phyloP scores from a whole-genome alignment of 2,329 filamentous ascomycete genomes.

The Immersiporthe knoxdaviesiana region DNA sequence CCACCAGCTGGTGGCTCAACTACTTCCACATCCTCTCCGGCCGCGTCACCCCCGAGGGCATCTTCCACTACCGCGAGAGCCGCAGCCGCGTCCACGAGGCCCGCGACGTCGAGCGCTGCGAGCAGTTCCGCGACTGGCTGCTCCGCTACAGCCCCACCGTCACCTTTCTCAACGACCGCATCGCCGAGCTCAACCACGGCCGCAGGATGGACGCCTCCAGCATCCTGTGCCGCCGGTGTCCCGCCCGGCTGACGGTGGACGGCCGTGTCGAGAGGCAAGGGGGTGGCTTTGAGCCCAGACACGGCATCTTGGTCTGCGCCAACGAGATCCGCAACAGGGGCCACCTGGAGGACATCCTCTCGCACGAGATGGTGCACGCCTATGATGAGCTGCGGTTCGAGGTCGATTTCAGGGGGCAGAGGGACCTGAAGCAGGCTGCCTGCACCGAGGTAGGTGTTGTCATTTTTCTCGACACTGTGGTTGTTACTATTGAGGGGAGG shows the following conservation, averaged over 20 bases:
- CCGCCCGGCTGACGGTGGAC: constrained; percentile 57
- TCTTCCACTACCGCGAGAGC: constrained; percentile 76
- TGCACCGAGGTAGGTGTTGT: constrained; percentile 77
- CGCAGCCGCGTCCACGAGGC: constrained; percentile 76
- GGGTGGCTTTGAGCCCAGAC: constrained; percentile 84
- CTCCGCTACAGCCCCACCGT: constrained; percentile 84
- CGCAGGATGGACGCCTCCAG: constrained; percentile 68
- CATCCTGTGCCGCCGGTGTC: constrained; percentile 82
- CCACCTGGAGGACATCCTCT: constrained; percentile 89
- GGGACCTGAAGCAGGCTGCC: constrained; percentile 82
- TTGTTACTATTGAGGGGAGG: too few relatives aligned
- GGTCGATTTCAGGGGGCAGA: constrained; percentile 74
- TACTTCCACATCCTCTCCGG: constrained; percentile 83
- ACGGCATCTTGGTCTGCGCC: constrained; percentile 89
- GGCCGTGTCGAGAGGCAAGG: constrained; percentile 66
- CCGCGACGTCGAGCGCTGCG: constrained; percentile 78
- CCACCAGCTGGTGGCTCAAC: constrained; percentile 72
- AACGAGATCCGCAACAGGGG: constrained; percentile 82
- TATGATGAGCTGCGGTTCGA: constrained; percentile 94
- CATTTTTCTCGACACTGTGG: too few relatives aligned
- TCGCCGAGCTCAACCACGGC: constrained; percentile 73
- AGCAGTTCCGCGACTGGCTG: constrained; percentile 80
- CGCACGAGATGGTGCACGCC: constrained; percentile 97
- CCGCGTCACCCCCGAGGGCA: constrained; percentile 68
- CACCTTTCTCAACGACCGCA: constrained; percentile 82